Evolutionary conservation across 2,329 filamentous ascomycete species (phyloP).

Genomic region (Aspergillus fructus): DNA sequence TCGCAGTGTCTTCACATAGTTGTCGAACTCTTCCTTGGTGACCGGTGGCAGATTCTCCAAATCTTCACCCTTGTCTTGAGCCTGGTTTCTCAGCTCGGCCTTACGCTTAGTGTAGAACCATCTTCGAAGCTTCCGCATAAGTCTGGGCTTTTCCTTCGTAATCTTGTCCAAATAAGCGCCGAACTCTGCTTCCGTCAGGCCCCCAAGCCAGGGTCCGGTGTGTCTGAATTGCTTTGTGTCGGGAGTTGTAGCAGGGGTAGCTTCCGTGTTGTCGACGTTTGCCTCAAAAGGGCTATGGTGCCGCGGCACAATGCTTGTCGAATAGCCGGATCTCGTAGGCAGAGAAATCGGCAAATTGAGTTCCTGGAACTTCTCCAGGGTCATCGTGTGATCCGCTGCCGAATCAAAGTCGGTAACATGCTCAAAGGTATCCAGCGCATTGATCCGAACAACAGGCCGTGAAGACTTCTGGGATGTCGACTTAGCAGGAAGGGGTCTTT

Average conservation of each 20-base stretch:
- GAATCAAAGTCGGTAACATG: conserved; percentile 87
- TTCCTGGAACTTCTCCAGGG: conserved; percentile 82
- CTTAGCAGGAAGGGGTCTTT: conserved; percentile 75
- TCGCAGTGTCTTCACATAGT: conserved; percentile 47
- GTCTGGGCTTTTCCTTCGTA: conserved; percentile 39
- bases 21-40: conserved; percentile 47
- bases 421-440: conserved; percentile 78
- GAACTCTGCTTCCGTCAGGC: conserved; percentile 58
- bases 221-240: conserved; percentile 54
- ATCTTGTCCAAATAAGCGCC: conserved; percentile 50
- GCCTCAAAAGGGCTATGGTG: conserved; percentile 45
- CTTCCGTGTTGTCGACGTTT: conserved; percentile 46
- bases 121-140: conserved; percentile 38
- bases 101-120: conserved; percentile 33
- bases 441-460: conserved; percentile 74
- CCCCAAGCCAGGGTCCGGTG: conserved; percentile 58
- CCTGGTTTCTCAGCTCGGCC: conserved; percentile 37
- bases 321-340: conserved; percentile 34
- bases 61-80: conserved; percentile 42
- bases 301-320: conserved; percentile 26
- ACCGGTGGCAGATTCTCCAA: conserved; percentile 30
- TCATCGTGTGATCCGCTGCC: conserved; percentile 76
- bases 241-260: conserved; percentile 28
- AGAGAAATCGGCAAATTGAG: conserved; percentile 70
- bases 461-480: conserved; percentile 67